phyloP scores from a whole-genome alignment of 2,329 filamentous ascomycete species.

The Trichoderma lentiforme region DNA sequence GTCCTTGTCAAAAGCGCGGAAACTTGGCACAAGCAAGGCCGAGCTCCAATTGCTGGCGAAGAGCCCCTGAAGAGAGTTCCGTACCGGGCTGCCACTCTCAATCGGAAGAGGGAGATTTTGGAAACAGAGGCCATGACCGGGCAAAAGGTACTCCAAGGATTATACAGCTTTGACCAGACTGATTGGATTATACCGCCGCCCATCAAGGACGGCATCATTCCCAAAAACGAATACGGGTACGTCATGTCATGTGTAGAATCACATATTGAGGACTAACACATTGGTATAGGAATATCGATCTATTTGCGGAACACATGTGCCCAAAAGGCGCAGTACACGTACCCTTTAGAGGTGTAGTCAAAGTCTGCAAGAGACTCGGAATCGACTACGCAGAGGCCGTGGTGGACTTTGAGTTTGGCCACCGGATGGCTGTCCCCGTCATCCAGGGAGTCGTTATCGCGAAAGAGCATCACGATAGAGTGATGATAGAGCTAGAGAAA shows the following conservation, averaged over 20 bases:
- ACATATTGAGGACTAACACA: constrained; percentile 23
- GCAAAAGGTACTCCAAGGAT: constrained; percentile 78
- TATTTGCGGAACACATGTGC: constrained; percentile 92
- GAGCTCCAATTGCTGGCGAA: constrained; percentile 67
- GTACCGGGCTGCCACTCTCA: constrained; percentile 84
- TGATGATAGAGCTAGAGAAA: constrained; percentile 75
- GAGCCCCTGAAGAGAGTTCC: constrained; percentile 81
- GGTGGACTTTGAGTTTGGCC: constrained; percentile 93
- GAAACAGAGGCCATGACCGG: constrained; percentile 78
- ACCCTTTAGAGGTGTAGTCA: constrained; percentile 70
- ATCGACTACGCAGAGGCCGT: constrained; percentile 94
- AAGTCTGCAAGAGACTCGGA: constrained; percentile 76
- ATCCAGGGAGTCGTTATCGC: constrained; percentile 89
- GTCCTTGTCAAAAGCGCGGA: constrained; percentile 85
- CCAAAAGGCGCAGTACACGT: constrained; percentile 80
- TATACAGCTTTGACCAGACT: constrained; percentile 82
- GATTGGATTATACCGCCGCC: constrained; percentile 93
- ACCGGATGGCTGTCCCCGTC: constrained; percentile 88
- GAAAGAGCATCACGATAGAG: constrained; percentile 67
- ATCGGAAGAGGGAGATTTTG: constrained; percentile 82
- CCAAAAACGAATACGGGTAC: constrained; percentile 83
- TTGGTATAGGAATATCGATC: constrained; percentile 71
- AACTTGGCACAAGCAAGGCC: constrained; percentile 96
- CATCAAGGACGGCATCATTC: constrained; percentile 79
- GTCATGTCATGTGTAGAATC: constrained; percentile 1